Evolutionary conservation across 176 grass and related monocot genomes (phyloP).

Genomic region (Canna indica): DNA sequence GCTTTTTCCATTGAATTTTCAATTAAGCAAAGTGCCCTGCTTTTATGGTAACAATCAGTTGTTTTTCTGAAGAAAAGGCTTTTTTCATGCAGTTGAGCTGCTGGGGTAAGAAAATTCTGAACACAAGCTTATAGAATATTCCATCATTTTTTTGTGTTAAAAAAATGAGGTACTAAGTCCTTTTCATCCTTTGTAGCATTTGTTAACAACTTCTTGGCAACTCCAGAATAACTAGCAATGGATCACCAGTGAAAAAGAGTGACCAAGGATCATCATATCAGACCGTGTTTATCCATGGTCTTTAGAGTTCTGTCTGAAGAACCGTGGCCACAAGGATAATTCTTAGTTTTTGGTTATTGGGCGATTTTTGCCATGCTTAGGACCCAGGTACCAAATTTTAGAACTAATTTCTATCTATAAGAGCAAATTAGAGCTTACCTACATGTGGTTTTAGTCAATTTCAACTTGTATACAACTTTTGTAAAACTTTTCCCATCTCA

Average conservation of each 20-base stretch:
- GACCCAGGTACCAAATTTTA: no score
- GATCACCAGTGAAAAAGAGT: neutral
- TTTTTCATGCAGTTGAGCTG: neutral
- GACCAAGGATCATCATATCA: no score
- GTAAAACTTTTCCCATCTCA: no score
- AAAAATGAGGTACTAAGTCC: neutral
- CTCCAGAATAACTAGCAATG: neutral
- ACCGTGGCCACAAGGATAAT: no score
- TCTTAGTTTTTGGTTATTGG: no score
- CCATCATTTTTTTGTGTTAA: neutral
- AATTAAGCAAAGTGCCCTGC: neutral
- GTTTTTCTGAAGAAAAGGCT: neutral
- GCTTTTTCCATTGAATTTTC: constrained; percentile 70
- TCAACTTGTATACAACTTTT: no score
- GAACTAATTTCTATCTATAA: no score
- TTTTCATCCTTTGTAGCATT: neutral
- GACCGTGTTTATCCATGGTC: no score
- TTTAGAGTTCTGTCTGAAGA: no score
- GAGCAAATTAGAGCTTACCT: no score
- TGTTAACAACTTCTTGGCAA: neutral
- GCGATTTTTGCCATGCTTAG: no score
- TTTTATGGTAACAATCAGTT: neutral
- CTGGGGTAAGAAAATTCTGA: neutral
- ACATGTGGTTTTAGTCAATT: no score
- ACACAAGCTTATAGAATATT: neutral